Evolutionary conservation across 352 stramenopile genomes (phyloP), one percentile per base, ranked within the genome.

Genomic region (Pythium graminicola): DNA sequence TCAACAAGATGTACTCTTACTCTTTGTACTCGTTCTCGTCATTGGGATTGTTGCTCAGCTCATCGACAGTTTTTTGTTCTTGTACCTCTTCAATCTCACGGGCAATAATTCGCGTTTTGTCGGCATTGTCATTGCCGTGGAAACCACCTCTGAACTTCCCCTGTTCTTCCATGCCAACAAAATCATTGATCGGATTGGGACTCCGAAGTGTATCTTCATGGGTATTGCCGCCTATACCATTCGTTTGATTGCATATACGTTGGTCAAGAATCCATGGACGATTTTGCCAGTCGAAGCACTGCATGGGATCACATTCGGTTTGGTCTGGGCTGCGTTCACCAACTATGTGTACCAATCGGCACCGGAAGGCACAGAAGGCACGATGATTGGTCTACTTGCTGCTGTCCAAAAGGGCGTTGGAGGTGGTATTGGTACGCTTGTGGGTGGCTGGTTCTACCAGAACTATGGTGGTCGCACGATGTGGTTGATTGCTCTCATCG

Each of bases 331-430:
- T 7, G 75, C 78, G 17, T 85, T 81, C 64, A 89, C 78, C 48
- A 84, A 89, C 62, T 89, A 89, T 62, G 63, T 89, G 7, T 89
- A 85, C 52, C 65, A 80, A 45, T 70, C 73, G 4, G 80, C 78
- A n/a, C 69, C 75, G 9, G 59, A 72, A 50, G 73, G 78, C 26
- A 86, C 78, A 0, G 64, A 86, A 54, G 78, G 75, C 36, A 86
- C 73, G 11, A 86, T 86, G 75, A 86, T 89, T 39, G 78, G 78
- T 0, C 35, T 86, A 16, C 57, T 87, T 35, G 75, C 70, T 14
- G 70, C 78, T 14, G 68, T 86, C 20, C 76, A 85, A 54, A 89
- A 85, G 46, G 78, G 78, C 16, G 68, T 89, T 44, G 78, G 74
- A 9, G 72, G 73, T 43, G 78, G 70, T 16, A 62, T 72, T 41